phyloP scores from a whole-genome alignment of 1,284 basidiomycete genomes.

The Mycena sp. region DNA sequence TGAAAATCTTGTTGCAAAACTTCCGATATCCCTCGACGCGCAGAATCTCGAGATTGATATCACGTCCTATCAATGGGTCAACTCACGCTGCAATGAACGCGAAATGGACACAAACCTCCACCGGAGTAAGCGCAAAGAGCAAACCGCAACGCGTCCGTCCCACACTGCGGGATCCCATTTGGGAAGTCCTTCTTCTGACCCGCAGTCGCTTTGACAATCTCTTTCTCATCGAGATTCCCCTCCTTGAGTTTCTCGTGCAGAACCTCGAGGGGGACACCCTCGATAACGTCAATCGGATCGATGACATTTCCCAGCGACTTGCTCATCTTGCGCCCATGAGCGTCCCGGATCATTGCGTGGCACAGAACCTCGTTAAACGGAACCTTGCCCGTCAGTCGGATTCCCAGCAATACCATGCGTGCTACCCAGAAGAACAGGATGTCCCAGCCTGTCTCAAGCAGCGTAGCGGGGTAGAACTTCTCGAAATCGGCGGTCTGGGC shows the following conservation, averaged over 20 bases:
- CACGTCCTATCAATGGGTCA: conserved; percentile 69
- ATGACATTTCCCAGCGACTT: conserved; percentile 99
- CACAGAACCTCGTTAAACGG: conserved; percentile 99
- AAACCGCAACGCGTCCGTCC: conserved; percentile 96
- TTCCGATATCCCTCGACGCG: conserved; percentile 99
- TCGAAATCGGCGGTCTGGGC: conserved; percentile 67
- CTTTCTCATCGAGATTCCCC: conserved; percentile 95
- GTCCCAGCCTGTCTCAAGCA: conserved; percentile 99
- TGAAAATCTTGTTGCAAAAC: conserved; percentile 99
- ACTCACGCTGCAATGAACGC: background rate
- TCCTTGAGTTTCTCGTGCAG: conserved; percentile 89
- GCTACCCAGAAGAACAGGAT: conserved; percentile 99
- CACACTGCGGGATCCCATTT: conserved; percentile 98
- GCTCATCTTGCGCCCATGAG: conserved; percentile 98
- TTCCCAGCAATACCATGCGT: conserved; percentile 96
- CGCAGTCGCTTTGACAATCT: conserved; percentile 90
- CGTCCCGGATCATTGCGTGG: conserved; percentile 99
- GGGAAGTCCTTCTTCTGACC: conserved; percentile 99
- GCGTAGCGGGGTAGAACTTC: conserved; percentile 87
- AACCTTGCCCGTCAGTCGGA: conserved; percentile 89
- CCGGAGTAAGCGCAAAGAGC: conserved; percentile 95
- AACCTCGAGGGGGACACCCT: conserved; percentile 85
- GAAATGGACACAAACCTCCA: conserved; percentile 63
- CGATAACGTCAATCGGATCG: conserved; percentile 96
- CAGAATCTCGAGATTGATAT: conserved; percentile 96